Percentiles rank a stretch among this genome's conserved stretches.
These are phyloP conservation scores for Vairimorpha apis DNA, from an alignment of 371 early-diverging fungal species.

Conservation along the genomic window DNA sequence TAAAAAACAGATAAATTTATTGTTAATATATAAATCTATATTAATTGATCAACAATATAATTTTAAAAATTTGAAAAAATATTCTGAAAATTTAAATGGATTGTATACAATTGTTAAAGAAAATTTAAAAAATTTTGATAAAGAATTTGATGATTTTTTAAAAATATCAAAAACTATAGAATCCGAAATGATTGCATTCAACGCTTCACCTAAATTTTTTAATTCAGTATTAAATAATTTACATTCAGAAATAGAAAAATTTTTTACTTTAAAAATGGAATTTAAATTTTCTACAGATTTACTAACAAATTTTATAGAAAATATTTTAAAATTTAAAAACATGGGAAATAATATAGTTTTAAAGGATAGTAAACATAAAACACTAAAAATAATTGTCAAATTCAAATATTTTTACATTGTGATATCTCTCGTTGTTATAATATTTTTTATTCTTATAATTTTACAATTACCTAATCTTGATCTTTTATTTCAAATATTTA, in stretches of 20 bases:
- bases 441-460: background rate
- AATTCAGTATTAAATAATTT: slow-evolving; percentile 12
- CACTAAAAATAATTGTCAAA: slow-evolving; percentile 10
- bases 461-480: background rate
- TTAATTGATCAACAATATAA: no score
- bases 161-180: slow-evolving; percentile 19
- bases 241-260: slow-evolving; percentile 29
- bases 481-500: background rate
- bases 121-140: slow-evolving; percentile 10
- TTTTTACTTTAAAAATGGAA: background rate
- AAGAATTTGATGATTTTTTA: slow-evolving; percentile 21
- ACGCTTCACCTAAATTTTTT: slow-evolving; percentile 30
- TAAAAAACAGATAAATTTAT: no score
- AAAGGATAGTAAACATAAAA: background rate
- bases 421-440: background rate
- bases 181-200: slow-evolving; percentile 28
- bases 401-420: background rate
- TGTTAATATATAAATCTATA: no score
- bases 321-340: slow-evolving; percentile 11
- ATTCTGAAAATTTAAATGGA: background rate
- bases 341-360: background rate
- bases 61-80: slow-evolving; percentile 9
- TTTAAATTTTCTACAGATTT: no score
- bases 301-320: background rate
- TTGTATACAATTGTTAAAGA: background rate